Evolutionary conservation across 1,139 yeast genomes (phyloP), one percentile per base, ranked within the genome.

Genomic region (Suhomyces maxii): DNA sequence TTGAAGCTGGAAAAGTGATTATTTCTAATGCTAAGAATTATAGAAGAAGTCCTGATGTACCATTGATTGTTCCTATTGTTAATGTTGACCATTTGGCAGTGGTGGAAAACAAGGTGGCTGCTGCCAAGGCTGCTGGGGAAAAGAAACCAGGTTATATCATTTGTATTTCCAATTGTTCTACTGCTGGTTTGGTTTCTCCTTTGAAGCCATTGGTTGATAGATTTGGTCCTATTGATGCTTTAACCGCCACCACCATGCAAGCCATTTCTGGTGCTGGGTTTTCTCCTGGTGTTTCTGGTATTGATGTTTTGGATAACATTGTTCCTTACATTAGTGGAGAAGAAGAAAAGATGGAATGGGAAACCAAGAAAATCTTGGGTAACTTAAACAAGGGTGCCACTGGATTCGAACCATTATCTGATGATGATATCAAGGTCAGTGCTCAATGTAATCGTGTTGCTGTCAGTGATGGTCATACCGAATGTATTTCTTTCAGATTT

Each of bases 201-300:
- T 77, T 93, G 65, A 89, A 89, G 65, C 99, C 99, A 13, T 77
- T 93, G 59, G 89, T 86, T 41, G 96, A 90, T 48, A 69, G 76
- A 47, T 91, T 87, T 62, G 99, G 99, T 41, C 96, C 97, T 43
- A 81, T 93, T 51, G 91, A 89, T 51, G 79, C 85, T 31, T 79
- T 91, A 59, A 85, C 96, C 32, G 83, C 96, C 44, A 90, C 98
- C 48, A 93, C 99, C 13, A 71, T 93, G 69, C 99, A 93, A 69
- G 99, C 99, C 38, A 89, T 93, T 54, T 90, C 98, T 8, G 99
- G 99, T 57, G 99, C 96, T 26, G 99, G 99, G 2, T 93, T 89
- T 68, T 88, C 97, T 11, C 99, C 99, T 39, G 99, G 99, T 65
- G 96, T 91, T 44, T 83, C 97, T 26, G 95, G 96, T 51, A 91